Conservation (phyloP, 495 filamentous ascomycete genomes). For the Aspergillus heteromorphus region DNA sequence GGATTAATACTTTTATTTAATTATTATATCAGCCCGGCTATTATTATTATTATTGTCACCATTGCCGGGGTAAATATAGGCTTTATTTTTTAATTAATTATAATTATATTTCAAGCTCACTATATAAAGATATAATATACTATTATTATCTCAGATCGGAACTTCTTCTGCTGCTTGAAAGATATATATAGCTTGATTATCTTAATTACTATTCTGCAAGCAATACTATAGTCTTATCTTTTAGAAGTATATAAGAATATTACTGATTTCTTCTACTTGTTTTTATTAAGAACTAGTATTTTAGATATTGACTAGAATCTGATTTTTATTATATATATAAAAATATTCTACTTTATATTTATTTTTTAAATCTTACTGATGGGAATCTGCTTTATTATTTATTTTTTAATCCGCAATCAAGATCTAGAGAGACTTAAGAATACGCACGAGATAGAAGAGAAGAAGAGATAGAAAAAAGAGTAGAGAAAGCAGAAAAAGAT, state of each 20-base stretch:
- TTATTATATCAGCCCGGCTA: constrained; percentile 37
- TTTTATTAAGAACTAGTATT: constrained; percentile 28
- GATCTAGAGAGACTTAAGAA: constrained; percentile 50
- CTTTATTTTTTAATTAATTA: constrained; percentile 54
- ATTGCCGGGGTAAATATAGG: constrained; percentile 53
- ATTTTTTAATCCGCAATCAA: constrained; percentile 48
- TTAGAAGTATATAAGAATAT: constrained; percentile 37
- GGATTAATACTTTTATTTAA: constrained; percentile 50
- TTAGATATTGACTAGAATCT: constrained; percentile 31
- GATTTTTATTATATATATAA: constrained; percentile 46
- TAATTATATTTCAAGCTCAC: constrained; percentile 62
- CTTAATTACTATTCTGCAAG: constrained; percentile 52
- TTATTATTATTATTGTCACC: constrained; percentile 49
- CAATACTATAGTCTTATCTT: constrained; percentile 42
- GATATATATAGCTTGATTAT: constrained; percentile 56
- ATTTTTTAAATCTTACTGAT: constrained; percentile 52
- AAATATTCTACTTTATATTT: constrained; percentile 49
- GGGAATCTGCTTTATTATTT: constrained; percentile 47
- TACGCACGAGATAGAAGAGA: constrained; percentile 30
- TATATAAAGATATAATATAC: constrained; percentile 53
- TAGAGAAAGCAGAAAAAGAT: neutral
- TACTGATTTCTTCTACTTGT: constrained; percentile 37
- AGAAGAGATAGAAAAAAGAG: constrained; percentile 20
- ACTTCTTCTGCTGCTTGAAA: constrained; percentile 58
- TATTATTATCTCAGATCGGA: constrained; percentile 56